These are phyloP conservation scores for Aspergillus tamarii DNA, from an alignment of 2,329 filamentous ascomycete species.

Conservation along the genomic window DNA sequence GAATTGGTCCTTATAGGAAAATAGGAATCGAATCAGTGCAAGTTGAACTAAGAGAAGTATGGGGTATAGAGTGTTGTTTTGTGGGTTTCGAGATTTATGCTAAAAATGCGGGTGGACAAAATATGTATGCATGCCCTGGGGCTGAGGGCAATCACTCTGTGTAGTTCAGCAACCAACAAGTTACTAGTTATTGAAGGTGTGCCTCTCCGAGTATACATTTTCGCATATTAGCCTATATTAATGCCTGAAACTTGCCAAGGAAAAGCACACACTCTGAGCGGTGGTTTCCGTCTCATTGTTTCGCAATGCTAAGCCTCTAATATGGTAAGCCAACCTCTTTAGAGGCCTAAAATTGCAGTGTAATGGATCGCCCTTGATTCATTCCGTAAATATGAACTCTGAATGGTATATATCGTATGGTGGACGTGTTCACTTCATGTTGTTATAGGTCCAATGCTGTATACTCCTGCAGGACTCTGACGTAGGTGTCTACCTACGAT, in stretches of 20 bases:
- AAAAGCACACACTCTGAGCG: background rate
- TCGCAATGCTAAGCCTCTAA: background rate
- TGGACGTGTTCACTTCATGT: too few species aligned
- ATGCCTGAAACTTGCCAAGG: background rate
- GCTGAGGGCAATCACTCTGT: background rate
- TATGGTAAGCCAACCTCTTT: background rate
- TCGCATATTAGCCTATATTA: too few species aligned
- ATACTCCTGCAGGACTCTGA: background rate
- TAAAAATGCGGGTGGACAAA: too few species aligned
- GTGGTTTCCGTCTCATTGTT: background rate
- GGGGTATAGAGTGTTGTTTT: background rate
- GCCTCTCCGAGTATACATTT: too few species aligned
- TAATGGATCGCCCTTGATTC: too few species aligned
- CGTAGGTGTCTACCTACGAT: background rate
- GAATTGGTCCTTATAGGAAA: background rate
- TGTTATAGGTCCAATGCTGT: background rate
- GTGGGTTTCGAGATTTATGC: background rate
- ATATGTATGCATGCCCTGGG: background rate
- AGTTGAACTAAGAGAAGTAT: background rate
- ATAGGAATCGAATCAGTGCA: background rate
- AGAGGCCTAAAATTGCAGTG: background rate
- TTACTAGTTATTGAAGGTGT: too few species aligned
- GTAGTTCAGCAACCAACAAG: background rate
- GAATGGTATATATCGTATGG: too few species aligned
- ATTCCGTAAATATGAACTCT: too few species aligned